Conservation (phyloP, 352 stramenopile genomes). For the Pythium volutum region DNA sequence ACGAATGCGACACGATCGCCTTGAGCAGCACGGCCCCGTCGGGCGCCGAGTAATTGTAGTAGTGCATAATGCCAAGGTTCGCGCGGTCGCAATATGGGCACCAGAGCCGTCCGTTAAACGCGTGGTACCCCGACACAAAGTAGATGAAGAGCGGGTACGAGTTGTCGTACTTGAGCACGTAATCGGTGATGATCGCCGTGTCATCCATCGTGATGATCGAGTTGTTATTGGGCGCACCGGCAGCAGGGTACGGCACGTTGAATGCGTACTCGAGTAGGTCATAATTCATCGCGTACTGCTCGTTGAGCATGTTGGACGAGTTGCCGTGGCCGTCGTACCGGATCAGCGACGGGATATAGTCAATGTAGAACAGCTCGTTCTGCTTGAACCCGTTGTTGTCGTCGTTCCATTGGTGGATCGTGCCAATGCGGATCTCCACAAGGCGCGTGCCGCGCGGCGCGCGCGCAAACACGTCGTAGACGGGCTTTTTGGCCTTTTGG, state of each 20-base stretch:
- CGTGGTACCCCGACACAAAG: constrained; percentile 69
- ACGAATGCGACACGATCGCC: constrained; percentile 48
- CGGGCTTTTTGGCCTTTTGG: constrained; percentile 48
- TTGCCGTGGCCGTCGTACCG: constrained; percentile 76
- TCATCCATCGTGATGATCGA: constrained; percentile 44
- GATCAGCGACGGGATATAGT: constrained; percentile 74
- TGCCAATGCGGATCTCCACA: constrained; percentile 66
- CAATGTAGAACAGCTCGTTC: constrained; percentile 83
- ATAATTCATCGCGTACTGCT: constrained; percentile 58
- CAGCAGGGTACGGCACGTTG: constrained; percentile 39
- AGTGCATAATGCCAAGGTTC: constrained; percentile 69
- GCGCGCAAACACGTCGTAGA: constrained; percentile 57
- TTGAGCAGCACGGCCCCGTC: constrained; percentile 51
- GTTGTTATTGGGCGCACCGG: constrained; percentile 40
- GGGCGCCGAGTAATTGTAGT: constrained; percentile 71
- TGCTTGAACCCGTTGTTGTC: constrained; percentile 72
- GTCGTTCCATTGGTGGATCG: constrained; percentile 61
- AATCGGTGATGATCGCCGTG: constrained; percentile 43
- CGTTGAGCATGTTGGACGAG: constrained; percentile 64
- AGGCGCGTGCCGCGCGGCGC: constrained; percentile 58
- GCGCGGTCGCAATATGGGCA: constrained; percentile 78
- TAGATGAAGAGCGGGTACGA: constrained; percentile 73
- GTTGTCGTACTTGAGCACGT: constrained; percentile 56
- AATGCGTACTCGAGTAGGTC: constrained; percentile 74
- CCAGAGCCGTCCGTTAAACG: constrained; percentile 79